These are phyloP conservation scores for Tulasnella sp. DNA, from an alignment of 768 basidiomycete genomes.

Conservation along the genomic window DNA sequence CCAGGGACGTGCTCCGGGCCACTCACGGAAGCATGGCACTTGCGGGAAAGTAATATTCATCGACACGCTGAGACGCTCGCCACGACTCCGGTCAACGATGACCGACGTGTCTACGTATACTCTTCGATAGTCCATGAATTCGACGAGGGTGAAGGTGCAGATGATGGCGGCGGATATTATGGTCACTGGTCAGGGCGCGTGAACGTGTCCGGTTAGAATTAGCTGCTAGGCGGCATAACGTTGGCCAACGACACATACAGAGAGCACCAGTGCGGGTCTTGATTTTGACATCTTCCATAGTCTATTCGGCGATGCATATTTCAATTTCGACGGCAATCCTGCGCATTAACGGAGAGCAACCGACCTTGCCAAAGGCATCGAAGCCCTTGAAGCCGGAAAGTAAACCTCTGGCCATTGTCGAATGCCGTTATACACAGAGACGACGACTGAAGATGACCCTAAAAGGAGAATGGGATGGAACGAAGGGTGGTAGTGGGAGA, in stretches of 20 bases:
- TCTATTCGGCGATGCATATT: constrained; percentile 54
- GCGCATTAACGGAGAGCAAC: constrained; percentile 36
- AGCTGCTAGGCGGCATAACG: constrained; percentile 22
- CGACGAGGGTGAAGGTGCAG: constrained; percentile 85
- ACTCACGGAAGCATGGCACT: constrained; percentile 96
- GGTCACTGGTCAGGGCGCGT: constrained; percentile 64
- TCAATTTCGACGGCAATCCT: background rate
- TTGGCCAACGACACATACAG: constrained; percentile 55
- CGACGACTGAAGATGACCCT: background rate
- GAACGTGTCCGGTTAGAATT: constrained; percentile 27
- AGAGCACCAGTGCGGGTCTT: constrained; percentile 94
- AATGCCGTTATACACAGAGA: background rate
- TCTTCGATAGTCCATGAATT: constrained; percentile 93
- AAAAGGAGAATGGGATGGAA: constrained; percentile 1
- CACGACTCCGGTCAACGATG: constrained; percentile 91
- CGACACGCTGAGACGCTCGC: constrained; percentile 89
- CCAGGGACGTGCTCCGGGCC: background rate
- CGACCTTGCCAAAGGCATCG: constrained; percentile 99
- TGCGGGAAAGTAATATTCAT: constrained; percentile 94
- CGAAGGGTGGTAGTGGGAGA: constrained; percentile 11
- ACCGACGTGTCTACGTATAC: constrained; percentile 88
- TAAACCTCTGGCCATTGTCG: constrained; percentile 46
- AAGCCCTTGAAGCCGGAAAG: constrained; percentile 71
- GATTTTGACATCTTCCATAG: constrained; percentile 99
- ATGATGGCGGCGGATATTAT: constrained; percentile 91